phyloP scores from a whole-genome alignment of 2,329 filamentous ascomycete species.

The Apiospora saccharicola region DNA sequence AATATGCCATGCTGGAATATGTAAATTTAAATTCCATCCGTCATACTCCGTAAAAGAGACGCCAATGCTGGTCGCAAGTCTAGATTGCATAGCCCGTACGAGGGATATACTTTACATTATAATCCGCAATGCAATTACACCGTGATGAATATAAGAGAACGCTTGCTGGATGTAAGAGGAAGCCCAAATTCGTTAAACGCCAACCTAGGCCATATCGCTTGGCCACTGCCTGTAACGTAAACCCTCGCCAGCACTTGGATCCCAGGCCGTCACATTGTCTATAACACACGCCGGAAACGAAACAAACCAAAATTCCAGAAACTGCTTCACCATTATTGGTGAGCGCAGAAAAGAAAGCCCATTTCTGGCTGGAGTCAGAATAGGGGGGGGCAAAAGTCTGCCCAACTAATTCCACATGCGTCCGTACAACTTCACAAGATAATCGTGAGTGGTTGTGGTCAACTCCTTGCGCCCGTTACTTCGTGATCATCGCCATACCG shows the following conservation, averaged over 20 bases:
- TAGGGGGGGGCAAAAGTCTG: background rate
- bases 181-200: slow-evolving; percentile 34
- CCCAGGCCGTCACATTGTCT: slow-evolving; percentile 43
- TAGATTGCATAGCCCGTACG: slow-evolving; percentile 18
- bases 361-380: background rate
- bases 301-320: background rate
- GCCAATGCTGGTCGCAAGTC: slow-evolving; percentile 4
- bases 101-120: slow-evolving; percentile 9
- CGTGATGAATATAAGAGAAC: background rate
- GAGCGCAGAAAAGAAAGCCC: background rate
- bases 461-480: slow-evolving; percentile 19
- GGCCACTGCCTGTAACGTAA: slow-evolving; percentile 30
- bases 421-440: background rate
- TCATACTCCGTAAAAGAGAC: background rate
- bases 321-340: background rate
- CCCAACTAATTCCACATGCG: background rate
- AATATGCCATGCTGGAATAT: background rate
- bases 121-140: background rate
- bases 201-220: slow-evolving; percentile 33
- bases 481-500: slow-evolving; percentile 5
- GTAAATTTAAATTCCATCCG: background rate
- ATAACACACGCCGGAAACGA: slow-evolving; percentile 32
- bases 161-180: background rate
- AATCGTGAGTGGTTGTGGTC: background rate
- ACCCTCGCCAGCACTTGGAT: slow-evolving; percentile 47